Percentiles rank a stretch among this genome's conserved stretches.
Conservation (phyloP, 495 filamentous ascomycete species). For the Trichoderma erinaceum region DNA sequence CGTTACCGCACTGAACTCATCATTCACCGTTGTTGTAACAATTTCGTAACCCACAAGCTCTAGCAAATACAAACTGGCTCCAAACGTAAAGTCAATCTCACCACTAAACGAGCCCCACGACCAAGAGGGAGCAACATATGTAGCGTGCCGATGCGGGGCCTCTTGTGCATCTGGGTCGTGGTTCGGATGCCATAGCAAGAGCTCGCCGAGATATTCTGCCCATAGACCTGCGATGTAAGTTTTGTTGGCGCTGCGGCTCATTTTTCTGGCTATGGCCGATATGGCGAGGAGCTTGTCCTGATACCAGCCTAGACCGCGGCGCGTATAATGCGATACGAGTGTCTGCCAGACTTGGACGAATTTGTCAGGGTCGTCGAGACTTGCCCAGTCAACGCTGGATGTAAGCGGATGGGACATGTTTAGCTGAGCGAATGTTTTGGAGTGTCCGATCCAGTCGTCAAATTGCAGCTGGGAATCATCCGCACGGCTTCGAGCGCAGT, state of each 20-base stretch:
- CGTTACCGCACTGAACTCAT: neutral
- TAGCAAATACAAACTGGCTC: neutral
- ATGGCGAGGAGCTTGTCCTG: conserved; percentile 8
- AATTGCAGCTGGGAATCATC: neutral
- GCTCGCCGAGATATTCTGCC: neutral
- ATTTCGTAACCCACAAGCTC: neutral
- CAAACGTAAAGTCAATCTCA: neutral
- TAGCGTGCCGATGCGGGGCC: neutral
- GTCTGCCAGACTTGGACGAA: neutral
- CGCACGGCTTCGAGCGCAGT: neutral
- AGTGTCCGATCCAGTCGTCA: conserved; percentile 1
- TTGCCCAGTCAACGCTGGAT: neutral
- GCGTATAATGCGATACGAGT: neutral
- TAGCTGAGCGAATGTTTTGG: neutral
- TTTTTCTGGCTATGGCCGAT: neutral
- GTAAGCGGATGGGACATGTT: neutral
- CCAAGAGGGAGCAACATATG: neutral
- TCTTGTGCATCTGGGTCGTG: neutral
- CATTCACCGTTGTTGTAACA: neutral
- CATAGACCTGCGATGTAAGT: neutral
- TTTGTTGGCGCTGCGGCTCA: neutral
- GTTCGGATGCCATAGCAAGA: neutral
- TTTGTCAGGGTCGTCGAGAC: neutral
- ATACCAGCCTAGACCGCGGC: conserved; percentile 2
- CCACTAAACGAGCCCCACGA: neutral